Evolutionary conservation across 257 asterid genomes (phyloP), one percentile per base, ranked within the genome.

Genomic region (Rhazya stricta): DNA sequence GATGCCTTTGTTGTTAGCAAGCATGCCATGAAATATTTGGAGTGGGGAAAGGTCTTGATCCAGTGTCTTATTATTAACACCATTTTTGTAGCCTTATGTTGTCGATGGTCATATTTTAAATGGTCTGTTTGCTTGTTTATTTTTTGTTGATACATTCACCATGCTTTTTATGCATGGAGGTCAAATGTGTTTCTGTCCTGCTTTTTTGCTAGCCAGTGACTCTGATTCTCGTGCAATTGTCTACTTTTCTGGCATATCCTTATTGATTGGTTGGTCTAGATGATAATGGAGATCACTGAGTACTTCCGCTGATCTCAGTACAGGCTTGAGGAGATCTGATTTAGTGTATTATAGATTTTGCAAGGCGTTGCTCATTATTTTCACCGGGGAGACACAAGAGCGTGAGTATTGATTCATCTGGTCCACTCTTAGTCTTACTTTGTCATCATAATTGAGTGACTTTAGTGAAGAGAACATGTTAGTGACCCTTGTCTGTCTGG

Each of bases 231-330:
- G 10, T 61, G 53, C 9, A 66, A 21, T 66, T 19, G 12, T 37
- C 71, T 66, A 39, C 56, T 77, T 51, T 25, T 77, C 15, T 72
- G 41, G 66, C 72, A 46, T 70, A 36, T 13, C 56, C 63, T 46
- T 77, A 48, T 27, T 36, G 71, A 66, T 66, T 71, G 67, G 54
- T 71, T 71, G 67, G 72, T 71, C 72, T 27, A 30, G 61, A 48
- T 37, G 62, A 71, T 67, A 46, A 36, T 34, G 71, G 63, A 77
- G 56, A 65, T 65, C 70, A 34, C n/a, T n/a, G n/a, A 36, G 23
- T 29, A 36, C 48, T 36, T 66, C 21, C 37, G 25, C 25, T 37
- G 29, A 66, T 66, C 71, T 18, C 6, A 66, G 50, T 66, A 56
- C 41, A 43, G 11, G 11, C 12, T 45, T 45, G 6, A 48, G 11